Evolutionary conservation across 164 flowering plant species (phyloP).

Genomic region (Chimonanthus salicifolius): DNA sequence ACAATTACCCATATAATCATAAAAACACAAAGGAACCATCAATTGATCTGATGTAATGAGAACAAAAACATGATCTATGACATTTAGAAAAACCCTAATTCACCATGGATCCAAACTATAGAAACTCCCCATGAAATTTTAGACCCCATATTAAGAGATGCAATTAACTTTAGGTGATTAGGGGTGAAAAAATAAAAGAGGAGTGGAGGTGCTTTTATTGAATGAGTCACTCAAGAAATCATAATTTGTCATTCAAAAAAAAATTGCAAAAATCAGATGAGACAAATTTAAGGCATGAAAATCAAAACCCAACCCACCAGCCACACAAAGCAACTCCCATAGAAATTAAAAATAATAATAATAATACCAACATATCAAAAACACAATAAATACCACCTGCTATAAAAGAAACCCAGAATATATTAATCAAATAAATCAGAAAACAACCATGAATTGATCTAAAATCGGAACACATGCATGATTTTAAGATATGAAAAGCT

Average conservation of each 20-base stretch:
- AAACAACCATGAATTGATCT: neutral
- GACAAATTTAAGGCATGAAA: neutral
- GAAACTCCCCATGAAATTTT: neutral
- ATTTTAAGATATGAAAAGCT: neutral
- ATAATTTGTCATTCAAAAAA: neutral
- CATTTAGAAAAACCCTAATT: neutral
- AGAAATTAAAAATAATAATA: too few species aligned
- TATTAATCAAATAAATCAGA: too few species aligned
- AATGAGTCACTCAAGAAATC: neutral
- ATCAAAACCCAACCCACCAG: neutral
- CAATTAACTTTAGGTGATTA: neutral
- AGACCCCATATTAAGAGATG: neutral
- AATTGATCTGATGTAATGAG: neutral
- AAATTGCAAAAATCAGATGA: neutral
- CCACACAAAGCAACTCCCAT: neutral
- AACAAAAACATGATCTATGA: neutral
- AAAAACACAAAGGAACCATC: neutral
- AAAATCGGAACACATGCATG: too few species aligned
- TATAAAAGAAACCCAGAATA: neutral
- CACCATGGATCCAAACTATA: neutral
- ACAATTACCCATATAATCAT: neutral
- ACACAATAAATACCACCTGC: neutral
- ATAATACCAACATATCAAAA: neutral
- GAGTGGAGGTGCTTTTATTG: neutral
- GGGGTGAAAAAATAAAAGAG: neutral